phyloP scores from a whole-genome alignment of 192 early-diverging fungal species.

The Coemansia biformis region DNA sequence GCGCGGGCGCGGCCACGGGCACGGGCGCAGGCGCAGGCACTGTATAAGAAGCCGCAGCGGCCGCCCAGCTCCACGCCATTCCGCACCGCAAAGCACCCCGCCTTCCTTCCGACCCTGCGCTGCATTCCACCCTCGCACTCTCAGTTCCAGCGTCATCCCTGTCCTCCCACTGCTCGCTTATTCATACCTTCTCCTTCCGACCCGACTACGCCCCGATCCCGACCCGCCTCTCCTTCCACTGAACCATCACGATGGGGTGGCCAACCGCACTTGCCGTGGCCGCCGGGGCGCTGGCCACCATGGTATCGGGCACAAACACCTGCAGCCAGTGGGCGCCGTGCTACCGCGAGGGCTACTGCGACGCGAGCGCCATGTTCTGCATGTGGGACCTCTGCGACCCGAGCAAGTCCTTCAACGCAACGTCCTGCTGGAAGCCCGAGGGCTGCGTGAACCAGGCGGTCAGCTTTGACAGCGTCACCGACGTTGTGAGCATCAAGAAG shows the following conservation, averaged over 20 bases:
- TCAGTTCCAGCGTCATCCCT: no score
- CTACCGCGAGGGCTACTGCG: slow-evolving; percentile 48
- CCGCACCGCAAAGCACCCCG: no score
- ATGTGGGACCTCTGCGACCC: slow-evolving; percentile 40
- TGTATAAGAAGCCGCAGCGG: no score
- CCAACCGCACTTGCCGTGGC: slow-evolving; percentile 13
- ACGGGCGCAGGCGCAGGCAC: no score
- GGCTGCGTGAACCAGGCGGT: slow-evolving; percentile 31
- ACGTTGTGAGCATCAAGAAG: slow-evolving; percentile 15
- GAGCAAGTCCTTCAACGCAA: slow-evolving; percentile 33
- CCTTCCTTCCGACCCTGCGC: no score
- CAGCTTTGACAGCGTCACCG: slow-evolving; percentile 26
- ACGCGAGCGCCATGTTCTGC: slow-evolving; percentile 40
- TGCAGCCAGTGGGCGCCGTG: slow-evolving; percentile 33
- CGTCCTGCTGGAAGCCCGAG: slow-evolving; percentile 44
- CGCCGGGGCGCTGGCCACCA: slow-evolving; percentile 10
- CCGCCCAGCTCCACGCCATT: no score
- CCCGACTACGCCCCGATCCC: no score
- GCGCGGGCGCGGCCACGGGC: no score
- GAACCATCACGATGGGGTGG: slow-evolving; percentile 10
- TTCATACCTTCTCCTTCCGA: no score
- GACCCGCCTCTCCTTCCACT: no score
- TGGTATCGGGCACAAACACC: slow-evolving; percentile 13
- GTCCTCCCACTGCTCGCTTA: no score
- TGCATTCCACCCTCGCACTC: no score